These are phyloP conservation scores for Alternaria arborescens DNA, from an alignment of 2,329 filamentous ascomycete species.

Conservation along the genomic window DNA sequence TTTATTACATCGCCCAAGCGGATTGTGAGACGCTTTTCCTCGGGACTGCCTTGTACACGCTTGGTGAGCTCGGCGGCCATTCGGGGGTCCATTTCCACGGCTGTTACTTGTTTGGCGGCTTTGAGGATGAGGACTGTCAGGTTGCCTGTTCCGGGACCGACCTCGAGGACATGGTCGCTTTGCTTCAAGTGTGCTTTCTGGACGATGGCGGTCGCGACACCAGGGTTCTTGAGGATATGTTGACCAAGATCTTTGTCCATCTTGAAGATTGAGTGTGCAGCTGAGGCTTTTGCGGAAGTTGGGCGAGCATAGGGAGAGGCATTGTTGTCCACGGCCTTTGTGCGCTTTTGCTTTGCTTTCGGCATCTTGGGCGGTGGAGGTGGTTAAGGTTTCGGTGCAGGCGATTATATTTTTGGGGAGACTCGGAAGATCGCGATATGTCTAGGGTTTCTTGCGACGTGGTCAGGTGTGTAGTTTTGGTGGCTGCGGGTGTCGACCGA, in stretches of 20 bases:
- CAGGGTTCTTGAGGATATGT: conserved; percentile 92
- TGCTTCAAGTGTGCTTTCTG: conserved; percentile 90
- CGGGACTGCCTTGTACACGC: conserved; percentile 88
- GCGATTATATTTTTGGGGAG: neutral
- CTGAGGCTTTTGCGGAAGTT: conserved; percentile 56
- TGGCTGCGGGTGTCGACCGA: neutral
- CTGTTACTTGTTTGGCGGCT: conserved; percentile 82
- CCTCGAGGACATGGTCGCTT: conserved; percentile 86
- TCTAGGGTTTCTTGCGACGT: neutral
- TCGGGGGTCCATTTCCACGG: conserved; percentile 91
- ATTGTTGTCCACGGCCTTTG: conserved; percentile 41
- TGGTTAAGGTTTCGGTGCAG: neutral
- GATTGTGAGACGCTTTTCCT: conserved; percentile 80
- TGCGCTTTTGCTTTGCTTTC: conserved; percentile 54
- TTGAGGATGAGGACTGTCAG: conserved; percentile 89
- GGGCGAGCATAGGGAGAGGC: conserved; percentile 57
- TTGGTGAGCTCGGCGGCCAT: conserved; percentile 97
- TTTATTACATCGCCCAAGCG: conserved; percentile 94
- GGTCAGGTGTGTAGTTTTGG: neutral
- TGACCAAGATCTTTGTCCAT: conserved; percentile 92
- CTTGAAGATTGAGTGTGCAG: conserved; percentile 88
- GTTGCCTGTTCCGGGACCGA: conserved; percentile 89
- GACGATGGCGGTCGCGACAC: conserved; percentile 82
- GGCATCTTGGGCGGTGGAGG: conserved; percentile 50
- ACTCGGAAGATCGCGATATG: neutral